These are phyloP conservation scores for Zea luxurians DNA, from an alignment of 176 grass and related monocot genomes.

Conservation along the genomic window DNA sequence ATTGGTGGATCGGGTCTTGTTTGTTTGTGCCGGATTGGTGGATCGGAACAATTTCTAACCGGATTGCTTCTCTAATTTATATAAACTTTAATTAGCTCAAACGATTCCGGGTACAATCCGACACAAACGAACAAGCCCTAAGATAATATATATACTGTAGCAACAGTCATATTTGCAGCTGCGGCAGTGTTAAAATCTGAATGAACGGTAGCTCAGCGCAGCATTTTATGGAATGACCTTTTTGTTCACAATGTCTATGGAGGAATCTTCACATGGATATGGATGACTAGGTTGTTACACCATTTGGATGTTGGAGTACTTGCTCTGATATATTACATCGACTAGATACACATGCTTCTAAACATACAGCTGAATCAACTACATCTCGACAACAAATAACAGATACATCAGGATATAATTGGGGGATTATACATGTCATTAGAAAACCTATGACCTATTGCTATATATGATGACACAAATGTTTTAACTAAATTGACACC, in stretches of 20 bases:
- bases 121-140: too few species aligned
- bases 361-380: slow-evolving; percentile 45
- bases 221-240: too few species aligned
- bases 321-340: slow-evolving; percentile 49
- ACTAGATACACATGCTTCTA: slow-evolving; percentile 48
- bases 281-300: slow-evolving; percentile 40
- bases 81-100: too few species aligned
- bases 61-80: too few species aligned
- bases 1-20: too few species aligned
- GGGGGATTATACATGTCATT: slow-evolving; percentile 52
- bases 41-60: too few species aligned
- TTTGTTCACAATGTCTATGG: slow-evolving; percentile 1
- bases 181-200: too few species aligned
- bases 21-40: too few species aligned
- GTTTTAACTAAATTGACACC: slow-evolving; percentile 50
- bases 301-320: slow-evolving; percentile 18
- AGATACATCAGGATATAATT: slow-evolving; percentile 42
- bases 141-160: too few species aligned
- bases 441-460: slow-evolving; percentile 47
- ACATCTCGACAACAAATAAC: slow-evolving; percentile 45
- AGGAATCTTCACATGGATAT: slow-evolving; percentile 33
- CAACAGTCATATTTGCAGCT: too few species aligned
- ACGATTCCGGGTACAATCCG: too few species aligned
- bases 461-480: slow-evolving; percentile 36
- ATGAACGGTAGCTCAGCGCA: too few species aligned